phyloP scores from a whole-genome alignment of 306 rosid genomes.

The Amphicarpaea edgeworthii region DNA sequence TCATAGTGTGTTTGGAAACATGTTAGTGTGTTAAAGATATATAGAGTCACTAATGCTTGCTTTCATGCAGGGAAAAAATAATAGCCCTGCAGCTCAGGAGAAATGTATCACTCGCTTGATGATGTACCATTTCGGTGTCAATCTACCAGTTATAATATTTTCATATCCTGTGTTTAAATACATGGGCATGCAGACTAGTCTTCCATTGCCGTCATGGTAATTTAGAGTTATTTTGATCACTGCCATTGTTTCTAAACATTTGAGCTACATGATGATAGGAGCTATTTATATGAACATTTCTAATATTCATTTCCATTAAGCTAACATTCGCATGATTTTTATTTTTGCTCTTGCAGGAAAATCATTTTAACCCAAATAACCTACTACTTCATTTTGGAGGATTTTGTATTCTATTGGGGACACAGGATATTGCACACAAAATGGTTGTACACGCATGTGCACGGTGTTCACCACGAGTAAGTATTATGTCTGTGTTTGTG shows the following conservation, averaged over 20 bases:
- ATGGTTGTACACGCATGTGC: slow-evolving; percentile 89
- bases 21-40: slow-evolving; percentile 10
- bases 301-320: slow-evolving; percentile 7
- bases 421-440: slow-evolving; percentile 88
- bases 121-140: slow-evolving; percentile 80
- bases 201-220: slow-evolving; percentile 96
- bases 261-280: slow-evolving; percentile 3
- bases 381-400: slow-evolving; percentile 89
- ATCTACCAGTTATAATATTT: slow-evolving; percentile 74
- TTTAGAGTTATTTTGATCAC: slow-evolving; percentile 60
- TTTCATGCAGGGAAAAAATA: slow-evolving; percentile 68
- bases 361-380: slow-evolving; percentile 64
- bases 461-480: slow-evolving; percentile 91
- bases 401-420: slow-evolving; percentile 93
- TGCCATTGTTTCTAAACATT: slow-evolving; percentile 30
- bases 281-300: not conserved
- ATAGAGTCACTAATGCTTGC: slow-evolving; percentile 34
- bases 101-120: slow-evolving; percentile 76
- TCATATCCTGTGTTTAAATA: slow-evolving; percentile 77
- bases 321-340: not conserved
- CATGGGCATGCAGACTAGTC: slow-evolving; percentile 86
- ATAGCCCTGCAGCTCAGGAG: slow-evolving; percentile 81
- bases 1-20: too few species aligned
- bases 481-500: too few species aligned
- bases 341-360: slow-evolving; percentile 64